These are phyloP conservation scores for Pyricularia pennisetigena DNA, from an alignment of 2,329 filamentous ascomycete species.

Conservation along the genomic window DNA sequence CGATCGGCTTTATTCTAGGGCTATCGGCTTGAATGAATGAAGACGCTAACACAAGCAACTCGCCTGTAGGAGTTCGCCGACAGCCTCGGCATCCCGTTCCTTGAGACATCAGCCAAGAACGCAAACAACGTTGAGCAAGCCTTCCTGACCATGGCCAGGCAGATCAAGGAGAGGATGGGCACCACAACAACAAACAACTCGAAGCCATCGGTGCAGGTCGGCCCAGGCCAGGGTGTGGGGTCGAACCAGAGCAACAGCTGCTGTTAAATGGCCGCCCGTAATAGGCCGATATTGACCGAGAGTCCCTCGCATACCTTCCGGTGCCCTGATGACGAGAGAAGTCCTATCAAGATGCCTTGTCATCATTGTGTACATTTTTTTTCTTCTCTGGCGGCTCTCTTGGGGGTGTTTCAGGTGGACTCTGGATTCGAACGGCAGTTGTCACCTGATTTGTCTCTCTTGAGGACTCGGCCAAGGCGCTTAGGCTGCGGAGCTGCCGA, in stretches of 20 bases:
- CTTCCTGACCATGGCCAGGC: constrained; percentile 98
- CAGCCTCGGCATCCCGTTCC: constrained; percentile 96
- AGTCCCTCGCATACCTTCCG: background rate
- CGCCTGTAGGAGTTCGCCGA: constrained; percentile 85
- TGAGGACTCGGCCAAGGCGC: background rate
- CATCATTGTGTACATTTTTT: background rate
- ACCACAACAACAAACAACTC: constrained; percentile 93
- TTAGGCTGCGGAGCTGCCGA: background rate
- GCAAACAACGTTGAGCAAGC: constrained; percentile 99
- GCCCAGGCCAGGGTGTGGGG: constrained; percentile 87
- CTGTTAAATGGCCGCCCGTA: constrained; percentile 17
- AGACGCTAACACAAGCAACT: background rate
- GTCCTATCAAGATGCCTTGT: background rate
- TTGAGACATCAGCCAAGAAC: constrained; percentile 99
- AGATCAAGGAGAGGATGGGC: constrained; percentile 99
- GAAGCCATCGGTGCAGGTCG: constrained; percentile 95
- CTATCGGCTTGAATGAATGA: background rate
- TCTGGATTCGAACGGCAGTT: background rate
- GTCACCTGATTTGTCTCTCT: background rate
- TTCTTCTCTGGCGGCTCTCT: background rate
- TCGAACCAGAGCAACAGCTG: constrained; percentile 23
- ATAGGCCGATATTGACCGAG: background rate
- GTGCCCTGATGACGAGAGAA: background rate
- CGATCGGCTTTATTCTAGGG: background rate
- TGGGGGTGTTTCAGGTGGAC: background rate